Percentiles rank a stretch among this genome's conserved stretches.
phyloP scores from a whole-genome alignment of 2,329 filamentous ascomycete genomes.

The Scedosporium boydii region DNA sequence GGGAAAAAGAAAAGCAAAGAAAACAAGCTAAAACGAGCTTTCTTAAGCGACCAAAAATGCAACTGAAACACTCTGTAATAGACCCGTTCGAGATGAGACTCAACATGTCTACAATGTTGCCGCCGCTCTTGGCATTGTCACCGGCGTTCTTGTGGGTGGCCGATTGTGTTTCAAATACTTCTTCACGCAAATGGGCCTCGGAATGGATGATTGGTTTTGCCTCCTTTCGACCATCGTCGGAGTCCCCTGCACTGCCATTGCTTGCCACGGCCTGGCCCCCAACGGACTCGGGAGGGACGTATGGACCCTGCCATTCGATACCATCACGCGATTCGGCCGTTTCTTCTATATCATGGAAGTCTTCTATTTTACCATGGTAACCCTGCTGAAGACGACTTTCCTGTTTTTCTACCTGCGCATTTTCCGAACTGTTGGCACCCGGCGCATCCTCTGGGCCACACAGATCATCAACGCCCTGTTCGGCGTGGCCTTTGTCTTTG shows the following conservation, averaged over 20 bases:
- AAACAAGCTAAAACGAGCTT: background rate
- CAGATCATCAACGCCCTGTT: conserved; percentile 27
- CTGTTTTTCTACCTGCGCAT: conserved; percentile 47
- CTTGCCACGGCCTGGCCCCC: conserved; percentile 19
- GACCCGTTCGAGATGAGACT: conserved; percentile 20
- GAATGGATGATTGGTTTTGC: conserved; percentile 28
- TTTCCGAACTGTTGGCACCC: conserved; percentile 32
- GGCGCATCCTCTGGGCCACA: conserved; percentile 31
- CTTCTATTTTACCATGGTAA: conserved; percentile 36
- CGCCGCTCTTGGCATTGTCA: conserved; percentile 23
- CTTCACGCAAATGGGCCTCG: conserved; percentile 22
- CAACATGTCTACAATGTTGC: conserved; percentile 23
- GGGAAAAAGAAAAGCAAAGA: too few relatives aligned
- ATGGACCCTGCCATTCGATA: conserved; percentile 33
- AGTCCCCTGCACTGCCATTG: conserved; percentile 21
- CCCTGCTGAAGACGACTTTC: conserved; percentile 39
- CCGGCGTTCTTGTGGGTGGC: conserved; percentile 29
- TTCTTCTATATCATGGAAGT: conserved; percentile 32
- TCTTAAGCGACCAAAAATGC: conserved; percentile 11
- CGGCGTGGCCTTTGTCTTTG: conserved; percentile 30
- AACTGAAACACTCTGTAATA: conserved; percentile 17
- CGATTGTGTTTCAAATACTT: conserved; percentile 29
- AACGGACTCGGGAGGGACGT: conserved; percentile 40
- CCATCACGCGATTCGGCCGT: conserved; percentile 32
- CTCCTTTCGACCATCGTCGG: conserved; percentile 17